Base-by-base conservation (phyloP, 148 eudicot genomes). In the Rhododendron griersonianum region DNA sequence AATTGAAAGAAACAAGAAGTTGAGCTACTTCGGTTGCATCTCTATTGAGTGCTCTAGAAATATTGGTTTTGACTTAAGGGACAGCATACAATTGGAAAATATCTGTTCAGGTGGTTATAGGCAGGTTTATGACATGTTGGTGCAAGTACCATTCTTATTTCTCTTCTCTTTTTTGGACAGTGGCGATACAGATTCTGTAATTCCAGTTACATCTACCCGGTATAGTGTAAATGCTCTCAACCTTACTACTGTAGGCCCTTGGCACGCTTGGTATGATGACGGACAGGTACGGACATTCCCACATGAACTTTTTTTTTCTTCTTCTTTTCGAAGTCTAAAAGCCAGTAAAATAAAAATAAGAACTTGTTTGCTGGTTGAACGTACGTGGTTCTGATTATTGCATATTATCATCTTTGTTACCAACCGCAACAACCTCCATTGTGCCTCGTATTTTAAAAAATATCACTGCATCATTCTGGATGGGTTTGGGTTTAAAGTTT, bases 121-220 rank as follows among this genome's bases (percentile, higher is more conserved):
- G 55, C 63, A 69, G 45, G 61, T 71, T 67, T 21, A 51, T 75
- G 16, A 21, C 2, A 25, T 51, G 5, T 51, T 76, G 51, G 55
- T 84, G 2, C 55, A 18, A 19, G 30, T 77, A 8, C 73, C 48
- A 45, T 63, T 59, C 73, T 67, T 10, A 67, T 67, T 67, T 67
- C 30, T 67, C 11, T 0, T 91, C 69, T 85, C 0, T 73, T 65
- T 75, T 82, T 77, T 39, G 78, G 81, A 81, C 93, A 97, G 99
- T 84, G 99, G 99, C 53, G 98, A 97, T 79, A 93, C 98, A 28
- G 98, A 95, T 90, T 90, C 99, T 81, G 95, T 97, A 13, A 87
- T 97, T 82, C 99, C 99, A 7, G 95, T 94, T 53, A 91, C 99
- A 69, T 97, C 99, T 15, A 97, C 98, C 83, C 93, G 99, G 79